Percentiles rank a stretch among this genome's conserved stretches.
Evolutionary conservation across 768 basidiomycete genomes (phyloP).

Genomic region (Suillus clintonianus): DNA sequence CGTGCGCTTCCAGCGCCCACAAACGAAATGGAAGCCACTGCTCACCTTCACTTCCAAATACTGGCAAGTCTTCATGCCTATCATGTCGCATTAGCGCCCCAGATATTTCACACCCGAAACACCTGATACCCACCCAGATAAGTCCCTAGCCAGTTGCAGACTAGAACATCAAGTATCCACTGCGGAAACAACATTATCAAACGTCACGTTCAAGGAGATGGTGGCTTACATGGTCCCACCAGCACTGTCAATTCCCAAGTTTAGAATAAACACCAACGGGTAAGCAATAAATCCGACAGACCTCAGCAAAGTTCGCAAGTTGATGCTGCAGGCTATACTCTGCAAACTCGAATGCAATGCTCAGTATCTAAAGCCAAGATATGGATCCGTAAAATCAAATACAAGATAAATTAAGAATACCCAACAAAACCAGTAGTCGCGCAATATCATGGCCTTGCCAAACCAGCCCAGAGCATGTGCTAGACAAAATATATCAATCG

Average conservation of each 20-base stretch:
- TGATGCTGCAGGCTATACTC: conserved; percentile 90
- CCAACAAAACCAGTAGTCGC: conserved; percentile 96
- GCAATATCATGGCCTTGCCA: conserved; percentile 85
- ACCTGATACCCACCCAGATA: conserved; percentile 59
- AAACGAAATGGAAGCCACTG: conserved; percentile 1
- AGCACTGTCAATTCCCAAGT: conserved; percentile 53
- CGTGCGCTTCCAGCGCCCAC: not conserved
- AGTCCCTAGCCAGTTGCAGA: conserved; percentile 89
- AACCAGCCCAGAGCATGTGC: conserved; percentile 90
- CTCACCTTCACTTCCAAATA: conserved; percentile 85
- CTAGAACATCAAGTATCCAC: conserved; percentile 86
- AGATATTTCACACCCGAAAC: conserved; percentile 9
- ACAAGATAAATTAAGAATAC: conserved; percentile 39
- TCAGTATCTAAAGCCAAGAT: conserved; percentile 62
- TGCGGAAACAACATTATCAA: conserved; percentile 31
- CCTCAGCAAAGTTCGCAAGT: conserved; percentile 86
- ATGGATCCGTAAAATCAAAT: conserved; percentile 3
- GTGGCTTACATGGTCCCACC: conserved; percentile 86
- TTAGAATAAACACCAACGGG: conserved; percentile 13
- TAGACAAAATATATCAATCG: conserved; percentile 84
- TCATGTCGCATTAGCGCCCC: conserved; percentile 16
- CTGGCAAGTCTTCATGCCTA: conserved; percentile 86
- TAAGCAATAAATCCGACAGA: conserved; percentile 18
- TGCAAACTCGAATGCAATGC: conserved; percentile 85
- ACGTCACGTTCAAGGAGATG: conserved; percentile 7